Conservation (phyloP, 169 alveolate genomes). For the Babesia bigemina region DNA sequence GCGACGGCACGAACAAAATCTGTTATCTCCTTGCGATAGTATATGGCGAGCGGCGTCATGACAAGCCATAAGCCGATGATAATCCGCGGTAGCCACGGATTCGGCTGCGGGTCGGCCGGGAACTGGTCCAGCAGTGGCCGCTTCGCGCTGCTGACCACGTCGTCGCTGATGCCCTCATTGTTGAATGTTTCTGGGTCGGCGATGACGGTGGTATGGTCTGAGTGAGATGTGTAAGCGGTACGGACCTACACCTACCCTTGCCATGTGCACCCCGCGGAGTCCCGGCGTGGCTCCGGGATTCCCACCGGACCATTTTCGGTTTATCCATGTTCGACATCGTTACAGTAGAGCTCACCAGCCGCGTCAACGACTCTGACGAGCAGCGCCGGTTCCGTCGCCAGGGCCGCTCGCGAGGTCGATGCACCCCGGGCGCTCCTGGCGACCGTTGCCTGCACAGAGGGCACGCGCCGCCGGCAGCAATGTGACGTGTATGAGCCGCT, state of each 20-base stretch:
- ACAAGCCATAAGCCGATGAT: conserved; percentile 37
- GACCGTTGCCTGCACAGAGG: no score
- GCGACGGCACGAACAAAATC: conserved; percentile 43
- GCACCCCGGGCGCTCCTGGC: not conserved
- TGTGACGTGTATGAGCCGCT: no score
- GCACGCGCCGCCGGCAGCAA: no score
- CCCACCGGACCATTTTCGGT: no score
- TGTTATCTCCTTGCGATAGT: conserved; percentile 60
- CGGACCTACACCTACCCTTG: not conserved
- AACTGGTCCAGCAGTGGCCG: conserved; percentile 1
- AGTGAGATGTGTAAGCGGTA: not conserved
- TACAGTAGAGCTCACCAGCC: no score
- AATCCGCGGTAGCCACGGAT: conserved; percentile 23
- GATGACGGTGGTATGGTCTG: conserved; percentile 10
- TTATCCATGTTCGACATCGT: no score
- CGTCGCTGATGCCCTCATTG: conserved; percentile 1
- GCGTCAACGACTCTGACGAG: no score
- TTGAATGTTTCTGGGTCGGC: not conserved
- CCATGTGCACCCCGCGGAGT: conserved; percentile 18
- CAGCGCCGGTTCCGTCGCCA: no score
- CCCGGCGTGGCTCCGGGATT: not conserved
- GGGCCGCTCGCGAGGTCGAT: not conserved
- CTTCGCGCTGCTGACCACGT: conserved; percentile 8
- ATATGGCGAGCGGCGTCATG: conserved; percentile 32
- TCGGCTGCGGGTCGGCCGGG: conserved; percentile 5